phyloP scores from a whole-genome alignment of 495 filamentous ascomycete species.

The Cladorrhinum samala region DNA sequence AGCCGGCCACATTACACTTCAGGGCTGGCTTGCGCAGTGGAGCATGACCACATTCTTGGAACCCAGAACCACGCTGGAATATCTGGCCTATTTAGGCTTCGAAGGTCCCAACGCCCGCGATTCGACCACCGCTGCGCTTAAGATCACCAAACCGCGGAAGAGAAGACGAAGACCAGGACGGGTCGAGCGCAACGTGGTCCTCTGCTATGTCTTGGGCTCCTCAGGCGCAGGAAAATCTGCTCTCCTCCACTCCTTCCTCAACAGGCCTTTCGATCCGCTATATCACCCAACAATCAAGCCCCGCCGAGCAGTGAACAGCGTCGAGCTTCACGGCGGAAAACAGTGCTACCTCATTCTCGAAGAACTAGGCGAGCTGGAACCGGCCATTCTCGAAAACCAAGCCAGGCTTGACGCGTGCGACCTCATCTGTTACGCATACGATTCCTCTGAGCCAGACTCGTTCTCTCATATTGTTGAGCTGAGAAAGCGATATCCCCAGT shows the following conservation, averaged over 20 bases:
- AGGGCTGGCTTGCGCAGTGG: conserved; percentile 98
- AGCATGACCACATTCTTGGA: conserved; percentile 98
- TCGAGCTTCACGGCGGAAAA: conserved; percentile 91
- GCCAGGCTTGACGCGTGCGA: conserved; percentile 90
- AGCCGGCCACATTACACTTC: conserved; percentile 88
- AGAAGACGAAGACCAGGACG: conserved; percentile 69
- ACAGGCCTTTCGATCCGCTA: conserved; percentile 74
- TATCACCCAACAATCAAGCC: conserved; percentile 95
- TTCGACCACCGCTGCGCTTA: conserved; percentile 73
- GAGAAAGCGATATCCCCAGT: conserved; percentile 65
- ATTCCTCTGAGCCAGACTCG: conserved; percentile 91
- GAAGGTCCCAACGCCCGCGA: conserved; percentile 58
- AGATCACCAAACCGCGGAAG: conserved; percentile 87
- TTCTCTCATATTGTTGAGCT: conserved; percentile 86
- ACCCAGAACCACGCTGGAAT: conserved; percentile 89
- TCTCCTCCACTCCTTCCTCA: conserved; percentile 84
- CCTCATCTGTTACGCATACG: conserved; percentile 90
- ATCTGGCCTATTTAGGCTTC: conserved; percentile 93
- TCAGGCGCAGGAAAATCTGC: conserved; percentile 80
- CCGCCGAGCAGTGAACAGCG: conserved; percentile 87
- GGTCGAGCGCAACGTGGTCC: conserved; percentile 91
- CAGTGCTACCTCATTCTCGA: conserved; percentile 95
- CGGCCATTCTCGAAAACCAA: conserved; percentile 87
- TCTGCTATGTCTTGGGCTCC: conserved; percentile 88
- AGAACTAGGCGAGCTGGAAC: conserved; percentile 92